Base-by-base conservation (phyloP, 2,329 filamentous ascomycete species). In the Fusarium sp. region DNA sequence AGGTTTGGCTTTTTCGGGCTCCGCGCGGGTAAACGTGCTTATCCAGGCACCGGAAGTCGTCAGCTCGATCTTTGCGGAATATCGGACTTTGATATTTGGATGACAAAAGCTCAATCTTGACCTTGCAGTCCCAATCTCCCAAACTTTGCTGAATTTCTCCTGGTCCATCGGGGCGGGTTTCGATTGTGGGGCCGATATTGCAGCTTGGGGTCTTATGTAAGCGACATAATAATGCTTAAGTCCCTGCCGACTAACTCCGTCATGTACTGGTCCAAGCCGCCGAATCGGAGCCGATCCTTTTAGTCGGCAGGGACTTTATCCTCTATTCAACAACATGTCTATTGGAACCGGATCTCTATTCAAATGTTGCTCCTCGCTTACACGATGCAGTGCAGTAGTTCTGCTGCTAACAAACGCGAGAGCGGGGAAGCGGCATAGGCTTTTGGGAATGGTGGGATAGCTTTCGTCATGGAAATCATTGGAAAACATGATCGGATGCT, bases 201-300 rank as follows among this genome's bases (percentile, higher is more conserved):
- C 25, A 40, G 27, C 40, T 47, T 25, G 6, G 11, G 11, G 15
- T 13, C 25, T 57, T 69, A 72, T 67, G 70, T 74, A 70, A 70
- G 47, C 33, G 20, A 41, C 41, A 53, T 43, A 27, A 2, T 35
- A n/a, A 21, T 17, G 39, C 54, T 74, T 72, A 73, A 74, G 60
- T 74, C 70, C 68, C 23, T 63, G 65, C 70, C 72, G 66, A 70
- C 53, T 73, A 73, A 73, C 66, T 74, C 72, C 72, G 72, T 56
- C 39, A 35, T 59, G 29, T 51, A 29, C 17, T 49, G 27, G 21
- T 46, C 33, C 11, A 43, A 40, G 29, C 23, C 47, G 65, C 70
- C 70, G 70, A 71, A 49, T 43, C 70, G 70, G 70, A 61, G 50
- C 70, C 70, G 70, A 66, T 18, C 20, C 21, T n/a, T n/a, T n/a